Evolutionary conservation across 331 rosid genomes (phyloP), one percentile per base, ranked within the genome.

Genomic region (Acacia pycnantha): DNA sequence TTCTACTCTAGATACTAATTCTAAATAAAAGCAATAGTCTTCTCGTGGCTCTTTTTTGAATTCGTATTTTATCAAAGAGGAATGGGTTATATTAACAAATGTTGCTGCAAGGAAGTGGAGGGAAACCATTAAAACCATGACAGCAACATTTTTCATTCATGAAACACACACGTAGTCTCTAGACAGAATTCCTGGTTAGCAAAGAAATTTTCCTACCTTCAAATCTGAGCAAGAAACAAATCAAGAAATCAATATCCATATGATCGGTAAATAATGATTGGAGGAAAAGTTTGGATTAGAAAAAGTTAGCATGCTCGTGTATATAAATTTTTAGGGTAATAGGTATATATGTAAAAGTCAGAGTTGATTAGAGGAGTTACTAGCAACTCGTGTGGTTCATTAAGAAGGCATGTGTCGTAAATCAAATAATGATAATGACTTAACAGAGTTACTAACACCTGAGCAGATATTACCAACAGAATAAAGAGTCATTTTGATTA

Each of bases 1-100:
- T 70, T 75, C 47, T 43, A n/a, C n/a, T n/a, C n/a, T n/a, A n/a
- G n/a, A n/a, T n/a, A n/a, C 41, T 6, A 68, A 41, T 70, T 70
- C 70, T n/a, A 61, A 70, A 66, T 11, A 67, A 80, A 68, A 65
- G 31, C 64, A 75, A 22, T 37, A n/a, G 43, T 73, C 51, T 10
- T 44, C 26, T 18, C 19, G 58, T 46, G 26, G 37, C 66, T 67
- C 46, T 68, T 48, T 12, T 46, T 79, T 10, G 43, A 67, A 18
- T 33, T 47, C 41, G 37, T 47, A 13, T 46, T 15, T 46, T 24
- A 70, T 44, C 56, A 24, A 33, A 59, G 21, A 76, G 73, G 18
- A 31, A 31, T 26, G 2, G 33, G 18, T 61, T 24, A 53, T n/a
- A 41, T 41, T 69, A 43, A 43, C 33, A 67, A 12, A 56, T 44